These are phyloP conservation scores for Plantago elongata DNA, from an alignment of 257 asterid genomes.

Conservation along the genomic window DNA sequence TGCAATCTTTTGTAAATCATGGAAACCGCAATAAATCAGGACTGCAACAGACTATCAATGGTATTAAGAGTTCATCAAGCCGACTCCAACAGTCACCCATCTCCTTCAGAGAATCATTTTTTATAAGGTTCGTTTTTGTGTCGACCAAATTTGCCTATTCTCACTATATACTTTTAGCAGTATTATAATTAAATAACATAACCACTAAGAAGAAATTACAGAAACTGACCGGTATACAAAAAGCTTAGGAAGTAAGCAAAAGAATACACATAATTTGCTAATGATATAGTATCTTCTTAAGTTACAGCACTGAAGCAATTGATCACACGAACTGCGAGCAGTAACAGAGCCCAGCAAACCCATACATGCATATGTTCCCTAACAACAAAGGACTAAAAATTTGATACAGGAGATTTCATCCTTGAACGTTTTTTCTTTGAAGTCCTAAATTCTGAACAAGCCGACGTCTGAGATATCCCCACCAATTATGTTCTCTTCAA, in stretches of 20 bases:
- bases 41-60: too few relatives aligned
- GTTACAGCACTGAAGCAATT: slow-evolving; percentile 34
- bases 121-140: too few relatives aligned
- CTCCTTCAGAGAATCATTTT: too few relatives aligned
- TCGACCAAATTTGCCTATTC: too few relatives aligned
- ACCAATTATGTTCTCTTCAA: slow-evolving; percentile 53
- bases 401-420: slow-evolving; percentile 34
- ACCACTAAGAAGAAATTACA: neutral
- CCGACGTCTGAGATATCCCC: slow-evolving; percentile 19
- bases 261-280: neutral
- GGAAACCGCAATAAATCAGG: too few relatives aligned
- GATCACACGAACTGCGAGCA: slow-evolving; percentile 35
- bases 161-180: too few relatives aligned
- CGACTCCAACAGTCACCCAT: too few relatives aligned
- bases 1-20: too few relatives aligned
- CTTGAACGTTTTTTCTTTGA: slow-evolving; percentile 23
- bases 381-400: slow-evolving; percentile 39
- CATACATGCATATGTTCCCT: slow-evolving; percentile 33
- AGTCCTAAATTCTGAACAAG: slow-evolving; percentile 33
- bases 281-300: slow-evolving; percentile 14
- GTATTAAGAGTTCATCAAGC: too few relatives aligned
- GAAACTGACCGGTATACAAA: neutral
- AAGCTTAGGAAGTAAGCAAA: neutral
- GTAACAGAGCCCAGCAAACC: slow-evolving; percentile 35
- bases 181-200: too few relatives aligned